Percentiles rank a stretch among this genome's conserved stretches.
Evolutionary conservation across 2,329 filamentous ascomycete genomes (phyloP).

Genomic region (Penicillium sp.): DNA sequence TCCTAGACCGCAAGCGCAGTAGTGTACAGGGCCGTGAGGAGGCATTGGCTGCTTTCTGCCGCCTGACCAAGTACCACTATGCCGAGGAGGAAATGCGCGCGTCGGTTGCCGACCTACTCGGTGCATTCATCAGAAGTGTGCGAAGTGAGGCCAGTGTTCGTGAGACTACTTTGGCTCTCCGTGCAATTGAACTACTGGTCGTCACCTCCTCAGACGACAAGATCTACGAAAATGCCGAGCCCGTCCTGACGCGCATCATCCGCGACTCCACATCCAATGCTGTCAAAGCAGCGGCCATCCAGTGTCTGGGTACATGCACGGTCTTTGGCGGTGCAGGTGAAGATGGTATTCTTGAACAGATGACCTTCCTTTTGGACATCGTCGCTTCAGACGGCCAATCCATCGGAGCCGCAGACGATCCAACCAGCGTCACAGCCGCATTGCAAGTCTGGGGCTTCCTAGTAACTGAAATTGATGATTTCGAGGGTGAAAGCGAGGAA

Average conservation of each 20-base stretch:
- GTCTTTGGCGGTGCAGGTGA: constrained; percentile 73
- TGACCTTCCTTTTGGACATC: constrained; percentile 74
- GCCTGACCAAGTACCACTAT: constrained; percentile 67
- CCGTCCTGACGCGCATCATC: constrained; percentile 60
- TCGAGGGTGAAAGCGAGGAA: constrained; percentile 67
- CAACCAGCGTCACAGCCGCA: constrained; percentile 68
- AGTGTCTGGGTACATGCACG: constrained; percentile 67
- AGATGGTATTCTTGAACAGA: constrained; percentile 66
- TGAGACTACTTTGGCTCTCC: constrained; percentile 68
- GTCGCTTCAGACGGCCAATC: constrained; percentile 74
- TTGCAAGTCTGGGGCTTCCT: constrained; percentile 78
- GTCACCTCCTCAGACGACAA: constrained; percentile 64
- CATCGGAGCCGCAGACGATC: constrained; percentile 69
- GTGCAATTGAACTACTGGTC: constrained; percentile 68
- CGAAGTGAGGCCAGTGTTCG: constrained; percentile 65
- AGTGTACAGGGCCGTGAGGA: constrained; percentile 69
- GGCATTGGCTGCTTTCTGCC: constrained; percentile 59
- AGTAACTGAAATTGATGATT: constrained; percentile 72
- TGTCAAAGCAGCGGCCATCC: constrained; percentile 69
- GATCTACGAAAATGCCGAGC: constrained; percentile 62
- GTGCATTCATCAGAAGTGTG: constrained; percentile 67
- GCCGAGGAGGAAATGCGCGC: constrained; percentile 61
- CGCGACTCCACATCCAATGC: constrained; percentile 64
- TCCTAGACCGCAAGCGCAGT: constrained; percentile 75
- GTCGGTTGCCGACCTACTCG: constrained; percentile 60